phyloP scores from a whole-genome alignment of 345 rosid species.

The Melaleuca quinquenervia region DNA sequence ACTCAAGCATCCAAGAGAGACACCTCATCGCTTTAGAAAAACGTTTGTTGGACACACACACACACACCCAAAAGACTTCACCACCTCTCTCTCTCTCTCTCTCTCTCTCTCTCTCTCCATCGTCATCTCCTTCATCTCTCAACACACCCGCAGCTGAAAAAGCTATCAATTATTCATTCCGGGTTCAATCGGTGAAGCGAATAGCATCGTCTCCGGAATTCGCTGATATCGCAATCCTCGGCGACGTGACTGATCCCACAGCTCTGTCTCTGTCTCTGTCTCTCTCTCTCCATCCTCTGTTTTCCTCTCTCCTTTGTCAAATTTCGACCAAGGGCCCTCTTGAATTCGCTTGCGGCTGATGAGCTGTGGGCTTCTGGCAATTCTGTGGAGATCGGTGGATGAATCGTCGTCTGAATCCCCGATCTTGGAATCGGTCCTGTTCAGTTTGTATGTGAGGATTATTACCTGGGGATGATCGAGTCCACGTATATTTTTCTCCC shows the following conservation, averaged over 20 bases:
- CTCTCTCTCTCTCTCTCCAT: background rate
- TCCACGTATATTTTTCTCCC: background rate
- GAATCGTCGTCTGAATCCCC: conserved; percentile 19
- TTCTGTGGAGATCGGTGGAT: background rate
- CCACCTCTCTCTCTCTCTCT: background rate
- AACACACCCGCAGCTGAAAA: background rate
- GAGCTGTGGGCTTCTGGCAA: conserved; percentile 12
- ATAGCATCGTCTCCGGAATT: background rate
- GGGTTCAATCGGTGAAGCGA: background rate
- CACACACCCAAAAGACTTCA: background rate
- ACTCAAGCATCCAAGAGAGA: conserved; percentile 10
- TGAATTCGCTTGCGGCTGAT: conserved; percentile 26
- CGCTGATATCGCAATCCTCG: no score
- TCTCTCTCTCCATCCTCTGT: background rate
- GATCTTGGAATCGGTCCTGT: conserved; percentile 2
- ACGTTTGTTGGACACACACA: conserved; percentile 4
- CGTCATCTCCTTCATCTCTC: background rate
- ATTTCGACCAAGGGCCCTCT: background rate
- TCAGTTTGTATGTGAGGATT: no score
- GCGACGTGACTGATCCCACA: background rate
- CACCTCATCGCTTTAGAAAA: conserved; percentile 32
- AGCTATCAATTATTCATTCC: background rate
- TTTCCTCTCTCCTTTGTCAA: background rate
- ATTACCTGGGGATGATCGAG: background rate
- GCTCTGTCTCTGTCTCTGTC: background rate